A percentile compares a stretch with the other conserved stretches of the same genome.
These are phyloP conservation scores for Arctostaphylos glauca DNA, from an alignment of 148 eudicot genomes.

Conservation along the genomic window DNA sequence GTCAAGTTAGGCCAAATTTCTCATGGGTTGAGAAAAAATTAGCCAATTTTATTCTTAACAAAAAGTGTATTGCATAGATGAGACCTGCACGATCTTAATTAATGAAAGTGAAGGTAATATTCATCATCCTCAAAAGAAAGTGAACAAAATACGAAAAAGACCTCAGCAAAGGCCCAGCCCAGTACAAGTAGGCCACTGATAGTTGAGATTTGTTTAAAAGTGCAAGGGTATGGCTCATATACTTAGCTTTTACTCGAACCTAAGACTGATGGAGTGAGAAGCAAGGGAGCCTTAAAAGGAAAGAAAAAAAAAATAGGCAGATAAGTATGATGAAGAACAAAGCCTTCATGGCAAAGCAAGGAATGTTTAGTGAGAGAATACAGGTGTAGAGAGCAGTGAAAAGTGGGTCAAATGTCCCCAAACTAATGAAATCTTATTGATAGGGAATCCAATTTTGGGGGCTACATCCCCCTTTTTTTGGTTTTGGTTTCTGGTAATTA, in stretches of 20 bases:
- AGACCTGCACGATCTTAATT: too few species aligned
- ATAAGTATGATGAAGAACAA: neutral
- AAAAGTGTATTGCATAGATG: too few species aligned
- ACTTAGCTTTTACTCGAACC: constrained; percentile 2
- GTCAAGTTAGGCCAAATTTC: too few species aligned
- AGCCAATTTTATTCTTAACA: neutral
- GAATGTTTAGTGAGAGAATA: neutral
- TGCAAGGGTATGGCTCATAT: neutral
- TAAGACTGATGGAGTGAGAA: neutral
- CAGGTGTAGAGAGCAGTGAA: neutral
- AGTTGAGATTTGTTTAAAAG: neutral
- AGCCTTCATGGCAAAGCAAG: constrained; percentile 7
- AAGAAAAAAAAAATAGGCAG: neutral
- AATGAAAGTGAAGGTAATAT: too few species aligned
- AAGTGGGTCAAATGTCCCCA: neutral
- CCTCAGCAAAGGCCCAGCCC: neutral
- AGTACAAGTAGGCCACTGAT: neutral
- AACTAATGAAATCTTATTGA: neutral
- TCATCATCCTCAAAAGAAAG: too few species aligned
- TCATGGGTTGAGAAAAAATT: too few species aligned
- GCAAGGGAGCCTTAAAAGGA: neutral
- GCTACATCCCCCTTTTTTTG: too few species aligned
- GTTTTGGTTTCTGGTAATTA: too few species aligned
- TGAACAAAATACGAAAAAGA: too few species aligned
- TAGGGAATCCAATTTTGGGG: neutral